A percentile compares a stretch with the other conserved stretches of the same genome.
phyloP scores from a whole-genome alignment of 805 yeast species.

The Aciculoconidium aculeatum region DNA sequence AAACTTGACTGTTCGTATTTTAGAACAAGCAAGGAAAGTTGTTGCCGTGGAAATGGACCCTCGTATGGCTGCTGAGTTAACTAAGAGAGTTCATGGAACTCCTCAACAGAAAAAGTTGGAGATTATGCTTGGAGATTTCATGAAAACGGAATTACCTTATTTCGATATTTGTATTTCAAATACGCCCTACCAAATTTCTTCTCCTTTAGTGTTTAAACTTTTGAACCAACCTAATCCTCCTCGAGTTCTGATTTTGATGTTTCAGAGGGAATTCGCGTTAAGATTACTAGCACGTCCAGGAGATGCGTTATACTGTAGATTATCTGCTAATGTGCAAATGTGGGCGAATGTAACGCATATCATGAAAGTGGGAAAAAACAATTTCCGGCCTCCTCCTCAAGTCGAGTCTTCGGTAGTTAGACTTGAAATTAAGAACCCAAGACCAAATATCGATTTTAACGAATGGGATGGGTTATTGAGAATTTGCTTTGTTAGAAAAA shows the following conservation, averaged over 20 bases:
- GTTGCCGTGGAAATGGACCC: slow-evolving; percentile 98
- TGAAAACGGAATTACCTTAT: slow-evolving; percentile 91
- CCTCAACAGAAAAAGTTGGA: slow-evolving; percentile 88
- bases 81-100: slow-evolving; percentile 97
- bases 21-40: slow-evolving; percentile 91
- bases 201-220: slow-evolving; percentile 90
- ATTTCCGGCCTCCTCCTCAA: slow-evolving; percentile 97
- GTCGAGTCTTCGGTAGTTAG: slow-evolving; percentile 96
- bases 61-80: slow-evolving; percentile 98
- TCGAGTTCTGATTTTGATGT: slow-evolving; percentile 91
- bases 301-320: slow-evolving; percentile 85
- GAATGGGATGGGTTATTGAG: slow-evolving; percentile 97
- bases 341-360: slow-evolving; percentile 99
- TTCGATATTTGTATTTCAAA: slow-evolving; percentile 95
- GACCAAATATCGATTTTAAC: slow-evolving; percentile 88
- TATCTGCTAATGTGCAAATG: slow-evolving; percentile 97
- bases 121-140: slow-evolving; percentile 89
- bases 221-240: slow-evolving; percentile 92
- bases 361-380: slow-evolving; percentile 96
- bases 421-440: slow-evolving; percentile 83
- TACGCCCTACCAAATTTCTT: slow-evolving; percentile 96
- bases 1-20: slow-evolving; percentile 85
- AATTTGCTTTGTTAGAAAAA: slow-evolving; percentile 87
- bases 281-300: slow-evolving; percentile 94
- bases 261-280: slow-evolving; percentile 94